Conservation (phyloP, 495 filamentous ascomycete species). For the Sordaria brevicollis region DNA sequence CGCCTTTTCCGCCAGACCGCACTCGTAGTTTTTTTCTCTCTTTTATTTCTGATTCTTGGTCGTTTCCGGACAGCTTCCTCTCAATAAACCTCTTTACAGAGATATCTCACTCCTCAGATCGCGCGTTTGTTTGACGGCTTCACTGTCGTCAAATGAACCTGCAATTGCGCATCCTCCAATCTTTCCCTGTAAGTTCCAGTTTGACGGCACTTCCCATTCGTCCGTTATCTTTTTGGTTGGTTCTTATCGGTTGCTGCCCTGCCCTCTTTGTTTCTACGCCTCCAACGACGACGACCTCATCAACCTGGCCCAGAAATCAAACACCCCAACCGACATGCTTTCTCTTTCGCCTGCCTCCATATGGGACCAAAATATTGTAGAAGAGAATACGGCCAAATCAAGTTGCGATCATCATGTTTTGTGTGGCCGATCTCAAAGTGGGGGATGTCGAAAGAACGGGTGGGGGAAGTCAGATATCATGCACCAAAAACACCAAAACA, state of each 20-base stretch:
- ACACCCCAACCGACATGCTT: neutral
- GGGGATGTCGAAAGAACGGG: neutral
- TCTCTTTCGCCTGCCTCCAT: neutral
- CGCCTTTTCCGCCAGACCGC: neutral
- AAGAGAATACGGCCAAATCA: neutral
- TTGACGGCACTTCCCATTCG: neutral
- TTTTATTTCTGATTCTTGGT: constrained; percentile 9
- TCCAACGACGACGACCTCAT: too few species aligned
- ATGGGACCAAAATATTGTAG: neutral
- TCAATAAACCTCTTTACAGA: neutral
- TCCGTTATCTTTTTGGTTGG: neutral
- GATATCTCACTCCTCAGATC: constrained; percentile 11
- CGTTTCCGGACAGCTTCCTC: constrained; percentile 1
- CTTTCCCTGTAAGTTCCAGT: constrained; percentile 42
- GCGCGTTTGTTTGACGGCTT: constrained; percentile 59
- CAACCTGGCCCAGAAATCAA: neutral
- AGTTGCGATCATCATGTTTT: neutral
- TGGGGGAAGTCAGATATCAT: neutral
- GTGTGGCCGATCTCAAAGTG: neutral
- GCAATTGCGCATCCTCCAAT: constrained; percentile 36
- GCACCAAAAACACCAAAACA: neutral
- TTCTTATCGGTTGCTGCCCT: neutral
- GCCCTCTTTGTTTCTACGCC: too few species aligned
- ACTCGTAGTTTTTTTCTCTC: constrained; percentile 1
- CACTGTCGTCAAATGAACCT: constrained; percentile 60